phyloP scores from a whole-genome alignment of 257 asterid genomes.

The Solanum tacnaense region DNA sequence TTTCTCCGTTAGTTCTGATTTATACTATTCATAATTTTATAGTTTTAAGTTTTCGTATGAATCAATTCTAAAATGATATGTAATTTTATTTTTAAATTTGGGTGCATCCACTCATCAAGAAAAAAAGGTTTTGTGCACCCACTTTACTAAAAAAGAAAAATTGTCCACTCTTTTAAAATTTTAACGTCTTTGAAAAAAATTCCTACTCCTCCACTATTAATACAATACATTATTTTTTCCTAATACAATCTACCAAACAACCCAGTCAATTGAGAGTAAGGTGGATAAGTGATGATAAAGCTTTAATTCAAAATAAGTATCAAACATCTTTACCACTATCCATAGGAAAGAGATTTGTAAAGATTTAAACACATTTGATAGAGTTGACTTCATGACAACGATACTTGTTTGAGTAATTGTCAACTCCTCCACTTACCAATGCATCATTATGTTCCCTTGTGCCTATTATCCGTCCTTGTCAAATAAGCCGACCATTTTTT shows the following conservation, averaged over 20 bases:
- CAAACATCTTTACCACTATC: not conserved
- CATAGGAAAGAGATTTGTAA: not conserved
- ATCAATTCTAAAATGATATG: too few relatives aligned
- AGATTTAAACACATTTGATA: not conserved
- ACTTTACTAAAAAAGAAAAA: too few relatives aligned
- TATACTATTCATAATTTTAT: not conserved
- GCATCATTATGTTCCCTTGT: not conserved
- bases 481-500: not conserved
- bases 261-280: not conserved
- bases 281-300: not conserved
- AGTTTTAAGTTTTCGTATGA: not conserved
- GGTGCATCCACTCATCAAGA: not conserved
- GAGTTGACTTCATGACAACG: not conserved
- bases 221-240: too few relatives aligned
- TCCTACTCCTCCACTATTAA: too few relatives aligned
- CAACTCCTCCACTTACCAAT: not conserved
- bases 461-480: not conserved
- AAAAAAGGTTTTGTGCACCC: not conserved
- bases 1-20: not conserved
- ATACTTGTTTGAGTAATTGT: not conserved
- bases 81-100: too few relatives aligned
- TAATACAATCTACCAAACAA: too few relatives aligned
- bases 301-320: not conserved
- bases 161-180: not conserved
- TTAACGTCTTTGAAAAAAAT: not conserved